Conservation (phyloP, 2,329 filamentous ascomycete species). For the Colletotrichum ledebouriae region DNA sequence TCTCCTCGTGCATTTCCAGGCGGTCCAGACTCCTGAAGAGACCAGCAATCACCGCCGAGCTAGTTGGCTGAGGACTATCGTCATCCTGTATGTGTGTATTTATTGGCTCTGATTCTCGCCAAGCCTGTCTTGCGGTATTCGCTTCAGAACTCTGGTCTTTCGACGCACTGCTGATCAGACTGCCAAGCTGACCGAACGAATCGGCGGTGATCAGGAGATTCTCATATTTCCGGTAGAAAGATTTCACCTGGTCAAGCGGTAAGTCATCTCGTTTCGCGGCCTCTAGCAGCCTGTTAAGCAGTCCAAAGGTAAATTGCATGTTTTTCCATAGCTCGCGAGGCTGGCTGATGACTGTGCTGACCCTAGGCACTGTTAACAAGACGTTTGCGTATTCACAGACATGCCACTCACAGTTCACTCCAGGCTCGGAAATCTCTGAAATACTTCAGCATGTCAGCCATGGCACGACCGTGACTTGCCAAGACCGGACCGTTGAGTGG, state of each 20-base stretch:
- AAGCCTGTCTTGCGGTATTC: constrained; percentile 27
- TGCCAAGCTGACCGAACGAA: neutral
- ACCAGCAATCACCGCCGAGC: constrained; percentile 23
- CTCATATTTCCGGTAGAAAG: constrained; percentile 16
- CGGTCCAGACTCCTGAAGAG: constrained; percentile 33
- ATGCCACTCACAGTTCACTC: constrained; percentile 18
- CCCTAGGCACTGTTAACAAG: constrained; percentile 11
- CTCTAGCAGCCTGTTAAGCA: constrained; percentile 35
- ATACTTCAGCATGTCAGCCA: constrained; percentile 26
- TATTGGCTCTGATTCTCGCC: constrained; percentile 23
- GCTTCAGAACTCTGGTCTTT: constrained; percentile 29
- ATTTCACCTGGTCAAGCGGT: constrained; percentile 20
- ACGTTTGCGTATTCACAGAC: neutral
- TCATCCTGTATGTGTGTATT: neutral
- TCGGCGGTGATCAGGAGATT: neutral
- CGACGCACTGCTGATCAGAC: constrained; percentile 18
- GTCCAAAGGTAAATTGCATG: constrained; percentile 22
- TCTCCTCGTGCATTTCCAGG: constrained; percentile 27
- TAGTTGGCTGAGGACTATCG: neutral
- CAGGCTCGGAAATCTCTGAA: constrained; percentile 22
- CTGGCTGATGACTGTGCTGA: neutral
- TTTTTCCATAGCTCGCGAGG: constrained; percentile 5
- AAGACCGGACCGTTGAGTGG: constrained; percentile 7
- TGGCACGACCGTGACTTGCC: constrained; percentile 30
- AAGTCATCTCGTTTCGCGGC: constrained; percentile 6